These are phyloP conservation scores for Neohortaea acidophila DNA, from an alignment of 495 filamentous ascomycete species.

Conservation along the genomic window DNA sequence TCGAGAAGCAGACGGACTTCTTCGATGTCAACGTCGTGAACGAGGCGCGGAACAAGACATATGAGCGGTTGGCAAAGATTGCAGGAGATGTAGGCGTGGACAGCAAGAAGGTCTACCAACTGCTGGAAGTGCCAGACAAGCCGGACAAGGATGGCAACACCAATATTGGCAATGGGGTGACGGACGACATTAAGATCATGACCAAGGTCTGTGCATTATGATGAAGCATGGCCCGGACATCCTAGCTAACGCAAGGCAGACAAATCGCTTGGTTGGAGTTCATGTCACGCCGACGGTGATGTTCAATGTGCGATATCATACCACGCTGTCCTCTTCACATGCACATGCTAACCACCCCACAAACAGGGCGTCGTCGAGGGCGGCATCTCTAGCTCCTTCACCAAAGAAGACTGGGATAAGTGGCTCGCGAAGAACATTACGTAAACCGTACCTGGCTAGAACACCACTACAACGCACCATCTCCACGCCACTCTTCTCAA, in stretches of 20 bases:
- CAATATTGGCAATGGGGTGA: conserved; percentile 67
- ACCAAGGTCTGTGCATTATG: conserved; percentile 55
- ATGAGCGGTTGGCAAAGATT: conserved; percentile 55
- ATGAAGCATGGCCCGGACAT: too few relatives aligned
- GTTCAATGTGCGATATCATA: conserved; percentile 58
- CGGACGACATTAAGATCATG: conserved; percentile 69
- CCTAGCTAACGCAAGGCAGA: conserved; percentile 22
- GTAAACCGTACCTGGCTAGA: conserved; percentile 31
- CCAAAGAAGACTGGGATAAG: conserved; percentile 62
- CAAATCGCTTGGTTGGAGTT: conserved; percentile 55
- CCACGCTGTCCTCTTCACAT: background rate
- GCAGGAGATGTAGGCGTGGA: conserved; percentile 51
- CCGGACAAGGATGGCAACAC: conserved; percentile 43
- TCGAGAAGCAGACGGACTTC: conserved; percentile 51
- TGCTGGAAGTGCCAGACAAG: conserved; percentile 50
- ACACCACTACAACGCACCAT: too few relatives aligned
- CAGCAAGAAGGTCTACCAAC: conserved; percentile 44
- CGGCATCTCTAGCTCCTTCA: conserved; percentile 64
- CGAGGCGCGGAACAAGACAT: conserved; percentile 74
- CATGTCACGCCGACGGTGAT: conserved; percentile 84
- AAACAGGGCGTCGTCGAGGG: conserved; percentile 56
- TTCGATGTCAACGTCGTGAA: conserved; percentile 73
- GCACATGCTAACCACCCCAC: conserved; percentile 2
- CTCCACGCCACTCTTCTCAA: too few relatives aligned
- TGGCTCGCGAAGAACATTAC: conserved; percentile 67